These are phyloP conservation scores for Sparassis latifolia DNA, from an alignment of 1,284 basidiomycete species.

Conservation along the genomic window DNA sequence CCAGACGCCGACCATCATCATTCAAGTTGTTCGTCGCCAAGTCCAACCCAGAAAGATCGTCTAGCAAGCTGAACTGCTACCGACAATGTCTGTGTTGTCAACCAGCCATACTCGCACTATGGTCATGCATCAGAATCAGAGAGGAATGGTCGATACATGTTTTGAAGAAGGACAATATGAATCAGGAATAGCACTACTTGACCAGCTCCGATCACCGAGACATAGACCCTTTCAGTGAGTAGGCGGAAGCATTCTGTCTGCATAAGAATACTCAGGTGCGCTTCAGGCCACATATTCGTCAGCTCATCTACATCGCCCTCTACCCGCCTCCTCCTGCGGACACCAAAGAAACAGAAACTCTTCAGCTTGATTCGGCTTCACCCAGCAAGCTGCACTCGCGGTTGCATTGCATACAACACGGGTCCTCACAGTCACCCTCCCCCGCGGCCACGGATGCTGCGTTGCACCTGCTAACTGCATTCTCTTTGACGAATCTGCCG, in stretches of 20 bases:
- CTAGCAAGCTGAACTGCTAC: too few relatives aligned
- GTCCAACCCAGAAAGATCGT: too few relatives aligned
- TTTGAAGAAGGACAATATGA: constrained; percentile 72
- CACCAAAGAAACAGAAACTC: constrained; percentile 24
- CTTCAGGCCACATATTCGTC: constrained; percentile 51
- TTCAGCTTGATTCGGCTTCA: constrained; percentile 27
- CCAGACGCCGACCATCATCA: too few relatives aligned
- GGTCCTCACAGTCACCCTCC: constrained; percentile 37
- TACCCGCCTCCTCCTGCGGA: constrained; percentile 39
- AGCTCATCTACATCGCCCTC: constrained; percentile 61
- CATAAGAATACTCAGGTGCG: too few relatives aligned
- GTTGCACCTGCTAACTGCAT: constrained; percentile 48
- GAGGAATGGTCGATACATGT: constrained; percentile 56
- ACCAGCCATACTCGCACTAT: neutral
- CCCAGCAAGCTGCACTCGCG: constrained; percentile 37
- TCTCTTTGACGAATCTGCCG: constrained; percentile 51
- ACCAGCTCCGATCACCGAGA: constrained; percentile 49
- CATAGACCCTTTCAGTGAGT: constrained; percentile 49
- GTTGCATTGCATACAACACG: constrained; percentile 22
- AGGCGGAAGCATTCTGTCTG: neutral
- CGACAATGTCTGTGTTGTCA: neutral
- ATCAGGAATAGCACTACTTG: constrained; percentile 50
- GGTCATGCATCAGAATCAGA: constrained; percentile 50
- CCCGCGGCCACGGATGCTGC: constrained; percentile 42
- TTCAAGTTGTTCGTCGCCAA: too few relatives aligned